Base-by-base conservation (phyloP, 371 early-diverging fungal genomes). In the Hamiltosporidium tvaerminnensis region DNA sequence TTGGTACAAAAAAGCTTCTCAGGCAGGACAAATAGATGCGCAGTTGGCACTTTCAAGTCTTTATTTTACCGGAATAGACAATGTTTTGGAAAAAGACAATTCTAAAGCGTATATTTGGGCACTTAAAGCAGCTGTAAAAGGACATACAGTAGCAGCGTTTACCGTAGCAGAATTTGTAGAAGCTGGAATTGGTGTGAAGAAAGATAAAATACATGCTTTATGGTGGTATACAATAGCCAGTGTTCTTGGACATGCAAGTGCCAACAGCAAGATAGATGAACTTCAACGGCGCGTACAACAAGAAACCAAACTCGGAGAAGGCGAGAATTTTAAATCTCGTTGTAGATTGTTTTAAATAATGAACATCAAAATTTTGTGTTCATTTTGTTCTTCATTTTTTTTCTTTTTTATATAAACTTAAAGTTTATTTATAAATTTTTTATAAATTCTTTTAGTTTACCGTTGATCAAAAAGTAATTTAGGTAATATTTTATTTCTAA, bases 21-120 rank as follows among this genome's bases (percentile, higher is more conserved):
- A 81, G 56, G 83, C 84, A 69, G 85, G 85, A 53, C 87, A 87
- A 76, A 81, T 85, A 33, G 86, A 86, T 82, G 90, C 90, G 4
- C 87, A 86, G 69, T 87, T 87, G 78, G 82, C 84, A 66, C 76
- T 92, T 2, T 90, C 87, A 31, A 84, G 83, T 68, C 83, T 85
- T 79, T 85, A 87, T 66, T 83, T 83, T 74, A 75, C 84, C 78
- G 76, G 90, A 1, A 61, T 69, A 1, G 82, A 82, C 3, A 53
- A 56, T 23, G 74, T 81, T 30, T 65, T 64, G 33, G 69, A 68
- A 58, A 77, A 81, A 50, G 32, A 72, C 39, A 65, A 39, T 12
- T 32, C 23, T 12, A 82, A 82, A 1, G 77, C 78, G 52, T 57
- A 61, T 34, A 67, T 66, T 49, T 82, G 82, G 61, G 71, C 69